These are phyloP conservation scores for Paxillus ammoniavirescens DNA, from an alignment of 768 basidiomycete genomes.

Conservation along the genomic window DNA sequence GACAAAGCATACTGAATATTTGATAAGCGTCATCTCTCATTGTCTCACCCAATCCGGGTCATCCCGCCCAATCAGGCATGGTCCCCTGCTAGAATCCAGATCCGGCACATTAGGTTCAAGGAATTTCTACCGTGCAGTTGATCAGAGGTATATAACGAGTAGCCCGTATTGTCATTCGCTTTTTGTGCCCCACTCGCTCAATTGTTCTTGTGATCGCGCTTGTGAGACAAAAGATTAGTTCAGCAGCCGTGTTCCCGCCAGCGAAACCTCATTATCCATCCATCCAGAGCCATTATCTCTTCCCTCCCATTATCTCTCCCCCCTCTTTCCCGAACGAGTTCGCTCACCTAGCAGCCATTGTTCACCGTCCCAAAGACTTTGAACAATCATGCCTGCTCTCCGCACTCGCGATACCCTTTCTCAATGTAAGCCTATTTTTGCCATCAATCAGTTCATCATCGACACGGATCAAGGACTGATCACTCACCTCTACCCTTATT, in stretches of 20 bases:
- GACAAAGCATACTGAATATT: conserved; percentile 27
- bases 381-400: conserved; percentile 71
- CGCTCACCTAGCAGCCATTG: conserved; percentile 34
- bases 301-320: conserved; percentile 32
- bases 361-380: conserved; percentile 22
- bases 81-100: conserved; percentile 18
- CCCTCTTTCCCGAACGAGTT: conserved; percentile 35
- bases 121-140: conserved; percentile 33
- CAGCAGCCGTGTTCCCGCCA: conserved; percentile 39
- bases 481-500: conserved; percentile 13
- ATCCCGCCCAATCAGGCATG: conserved; percentile 19
- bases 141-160: conserved; percentile 51
- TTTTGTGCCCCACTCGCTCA: conserved; percentile 61
- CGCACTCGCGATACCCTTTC: conserved; percentile 75
- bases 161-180: conserved; percentile 53
- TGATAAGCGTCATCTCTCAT: conserved; percentile 34
- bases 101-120: conserved; percentile 29
- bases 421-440: conserved; percentile 37
- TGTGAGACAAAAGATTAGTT: conserved; percentile 51
- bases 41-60: conserved; percentile 31
- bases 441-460: conserved; percentile 1
- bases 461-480: conserved; percentile 1
- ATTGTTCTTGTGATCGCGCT: conserved; percentile 54
- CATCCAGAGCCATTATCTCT: conserved; percentile 17
- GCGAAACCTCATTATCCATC: conserved; percentile 43